phyloP scores from a whole-genome alignment of 129 eudicot genomes.

The Escallonia rubra region DNA sequence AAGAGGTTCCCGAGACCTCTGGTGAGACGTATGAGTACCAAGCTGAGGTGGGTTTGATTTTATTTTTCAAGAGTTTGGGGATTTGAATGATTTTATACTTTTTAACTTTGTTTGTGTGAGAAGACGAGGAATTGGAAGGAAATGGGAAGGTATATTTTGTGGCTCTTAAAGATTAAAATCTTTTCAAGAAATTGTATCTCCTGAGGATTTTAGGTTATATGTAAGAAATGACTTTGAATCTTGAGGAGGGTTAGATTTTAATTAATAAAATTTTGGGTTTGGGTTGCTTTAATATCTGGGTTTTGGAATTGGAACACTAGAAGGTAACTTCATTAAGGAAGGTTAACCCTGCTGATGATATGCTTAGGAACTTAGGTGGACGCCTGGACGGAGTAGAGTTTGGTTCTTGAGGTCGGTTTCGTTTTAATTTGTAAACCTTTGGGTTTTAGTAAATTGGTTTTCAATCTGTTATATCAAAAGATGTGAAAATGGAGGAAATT shows the following conservation, averaged over 20 bases:
- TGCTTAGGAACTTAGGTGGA: no score
- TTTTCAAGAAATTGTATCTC: background rate
- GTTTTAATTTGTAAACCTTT: background rate
- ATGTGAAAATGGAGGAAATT: background rate
- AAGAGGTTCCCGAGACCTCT: slow-evolving; percentile 58
- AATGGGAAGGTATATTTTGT: background rate
- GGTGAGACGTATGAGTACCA: slow-evolving; percentile 85
- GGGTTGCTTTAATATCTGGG: no score
- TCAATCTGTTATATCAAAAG: background rate
- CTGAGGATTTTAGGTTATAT: background rate
- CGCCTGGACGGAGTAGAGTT: no score
- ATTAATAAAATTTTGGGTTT: no score
- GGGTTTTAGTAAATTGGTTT: background rate
- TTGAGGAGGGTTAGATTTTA: no score
- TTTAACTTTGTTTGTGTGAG: background rate
- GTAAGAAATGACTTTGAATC: no score
- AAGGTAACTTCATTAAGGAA: no score
- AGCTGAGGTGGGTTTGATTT: slow-evolving; percentile 77
- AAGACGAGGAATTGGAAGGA: background rate
- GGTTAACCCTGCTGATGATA: no score
- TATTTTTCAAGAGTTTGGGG: background rate
- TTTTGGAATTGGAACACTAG: no score
- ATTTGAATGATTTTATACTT: slow-evolving; percentile 6
- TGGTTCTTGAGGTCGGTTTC: slow-evolving; percentile 52
- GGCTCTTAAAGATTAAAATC: no score